Evolutionary conservation across 192 early-diverging fungal species (phyloP), one percentile per base, ranked within the genome.

Genomic region (Podila minutissima): DNA sequence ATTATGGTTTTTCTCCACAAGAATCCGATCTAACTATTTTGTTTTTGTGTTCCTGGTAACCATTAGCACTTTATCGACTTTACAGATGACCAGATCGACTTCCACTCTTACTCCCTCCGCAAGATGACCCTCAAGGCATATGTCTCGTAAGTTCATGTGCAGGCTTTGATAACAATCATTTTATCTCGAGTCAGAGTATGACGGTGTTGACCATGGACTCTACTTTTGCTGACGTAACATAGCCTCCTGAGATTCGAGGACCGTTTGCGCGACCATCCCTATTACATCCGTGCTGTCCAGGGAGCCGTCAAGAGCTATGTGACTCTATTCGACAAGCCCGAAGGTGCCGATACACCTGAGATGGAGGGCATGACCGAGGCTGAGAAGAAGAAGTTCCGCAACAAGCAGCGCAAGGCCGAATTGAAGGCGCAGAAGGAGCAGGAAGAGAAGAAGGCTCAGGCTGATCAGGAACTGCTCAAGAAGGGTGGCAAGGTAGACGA

Each of bases 81-180:
- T 74, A 91, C 91, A 46, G 95, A 95, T 62, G 96, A 97, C 67
- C 95, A 97, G 84, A 95, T 97, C 65, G 98, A 99, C 83, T 99
- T 98, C 88, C 98, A 99, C 81, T 86, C 88, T 24, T 99, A 98
- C 83, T 94, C 90, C 64, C 85, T 97, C 37, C 95, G 98, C 72
- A 97, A 97, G 86, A 86, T 87, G 50, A 97, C 97, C 33, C 76
- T 98, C 50, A 88, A 95, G 38, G 87, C 95, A 12, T 99, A 99
- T 71, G 78, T 95, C 11, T 91, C 94, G 88, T 88, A 84, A 72
- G 83, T 72, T 7, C 11, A 26, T 33, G 33, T 33, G 33, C 33
- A 55, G 24, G 3, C 11, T 24, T 55, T 20, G 53, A 55, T 15
- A 22, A 5, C 3, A n/a, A 33, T 46, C 53, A 28, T 55, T 53